A percentile compares a stretch with the other conserved stretches of the same genome.
phyloP scores from a whole-genome alignment of 2,329 filamentous ascomycete genomes.

The Periconia macrospinosa region DNA sequence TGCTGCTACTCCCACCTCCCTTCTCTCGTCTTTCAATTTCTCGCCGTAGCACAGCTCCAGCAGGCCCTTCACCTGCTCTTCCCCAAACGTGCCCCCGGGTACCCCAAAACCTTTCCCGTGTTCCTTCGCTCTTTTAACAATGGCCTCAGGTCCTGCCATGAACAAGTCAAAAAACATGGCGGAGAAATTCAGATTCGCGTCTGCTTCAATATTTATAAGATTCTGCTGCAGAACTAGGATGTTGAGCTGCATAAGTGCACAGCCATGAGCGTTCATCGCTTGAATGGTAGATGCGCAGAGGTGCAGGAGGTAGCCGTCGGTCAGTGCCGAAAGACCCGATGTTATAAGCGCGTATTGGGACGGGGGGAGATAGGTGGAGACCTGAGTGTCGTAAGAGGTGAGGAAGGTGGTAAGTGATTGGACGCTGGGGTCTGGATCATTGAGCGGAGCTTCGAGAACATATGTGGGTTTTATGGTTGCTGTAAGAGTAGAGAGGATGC shows the following conservation, averaged over 20 bases:
- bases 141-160: slow-evolving; percentile 64
- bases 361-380: slow-evolving; percentile 70
- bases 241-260: slow-evolving; percentile 87
- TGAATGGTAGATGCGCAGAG: slow-evolving; percentile 68
- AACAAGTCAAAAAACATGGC: slow-evolving; percentile 72
- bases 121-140: slow-evolving; percentile 64
- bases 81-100: slow-evolving; percentile 34
- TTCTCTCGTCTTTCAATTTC: slow-evolving; percentile 64
- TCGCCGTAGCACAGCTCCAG: slow-evolving; percentile 46
- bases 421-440: slow-evolving; percentile 77
- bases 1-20: slow-evolving; percentile 66
- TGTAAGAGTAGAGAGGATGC: slow-evolving; percentile 77
- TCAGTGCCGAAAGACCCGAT: slow-evolving; percentile 72
- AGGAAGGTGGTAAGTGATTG: slow-evolving; percentile 82
- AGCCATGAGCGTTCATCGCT: slow-evolving; percentile 82
- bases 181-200: slow-evolving; percentile 65
- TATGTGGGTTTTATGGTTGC: slow-evolving; percentile 52
- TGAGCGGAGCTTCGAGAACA: slow-evolving; percentile 69
- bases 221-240: slow-evolving; percentile 95
- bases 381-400: slow-evolving; percentile 83
- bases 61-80: slow-evolving; percentile 45
- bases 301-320: slow-evolving; percentile 74
- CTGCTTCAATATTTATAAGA: slow-evolving; percentile 84
- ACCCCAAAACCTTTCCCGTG: slow-evolving; percentile 30
- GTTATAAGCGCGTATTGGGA: slow-evolving; percentile 73